Evolutionary conservation across 1,284 basidiomycete genomes (phyloP).

Genomic region (Schizophyllum amplum): DNA sequence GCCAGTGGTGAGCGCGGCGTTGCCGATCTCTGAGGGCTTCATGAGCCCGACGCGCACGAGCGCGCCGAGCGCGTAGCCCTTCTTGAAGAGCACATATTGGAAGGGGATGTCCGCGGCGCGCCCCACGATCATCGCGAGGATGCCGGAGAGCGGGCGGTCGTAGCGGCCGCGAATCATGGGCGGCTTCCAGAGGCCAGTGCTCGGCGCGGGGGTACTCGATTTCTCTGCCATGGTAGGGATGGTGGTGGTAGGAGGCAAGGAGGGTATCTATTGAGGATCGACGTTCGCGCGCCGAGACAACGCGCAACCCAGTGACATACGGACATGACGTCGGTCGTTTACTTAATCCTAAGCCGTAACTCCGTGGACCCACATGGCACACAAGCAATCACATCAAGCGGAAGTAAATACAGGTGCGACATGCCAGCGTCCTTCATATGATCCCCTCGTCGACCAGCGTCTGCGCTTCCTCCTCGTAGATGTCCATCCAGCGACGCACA

Average conservation of each 20-base stretch:
- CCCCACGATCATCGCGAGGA: neutral
- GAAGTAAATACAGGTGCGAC: no score
- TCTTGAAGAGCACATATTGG: conserved; percentile 10
- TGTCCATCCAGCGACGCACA: neutral
- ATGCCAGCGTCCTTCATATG: neutral
- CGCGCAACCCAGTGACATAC: no score
- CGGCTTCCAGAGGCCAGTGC: neutral
- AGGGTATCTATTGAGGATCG: no score
- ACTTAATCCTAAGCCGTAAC: no score
- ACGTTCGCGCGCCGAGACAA: no score
- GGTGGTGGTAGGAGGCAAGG: neutral
- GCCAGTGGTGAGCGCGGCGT: conserved; percentile 5
- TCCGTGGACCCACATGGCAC: neutral
- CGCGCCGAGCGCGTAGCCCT: conserved; percentile 11
- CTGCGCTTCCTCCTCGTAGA: neutral
- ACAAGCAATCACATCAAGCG: neutral
- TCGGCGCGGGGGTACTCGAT: neutral
- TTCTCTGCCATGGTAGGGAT: neutral
- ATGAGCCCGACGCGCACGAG: conserved; percentile 9
- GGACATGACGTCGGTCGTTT: no score
- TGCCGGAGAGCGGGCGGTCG: neutral
- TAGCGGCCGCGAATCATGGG: neutral
- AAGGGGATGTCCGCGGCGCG: conserved; percentile 2
- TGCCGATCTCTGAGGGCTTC: neutral
- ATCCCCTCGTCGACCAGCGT: neutral